Percentiles rank a stretch among this genome's conserved stretches.
These are phyloP conservation scores for Aspergillus nanangensis DNA, from an alignment of 495 filamentous ascomycete genomes.

Conservation along the genomic window DNA sequence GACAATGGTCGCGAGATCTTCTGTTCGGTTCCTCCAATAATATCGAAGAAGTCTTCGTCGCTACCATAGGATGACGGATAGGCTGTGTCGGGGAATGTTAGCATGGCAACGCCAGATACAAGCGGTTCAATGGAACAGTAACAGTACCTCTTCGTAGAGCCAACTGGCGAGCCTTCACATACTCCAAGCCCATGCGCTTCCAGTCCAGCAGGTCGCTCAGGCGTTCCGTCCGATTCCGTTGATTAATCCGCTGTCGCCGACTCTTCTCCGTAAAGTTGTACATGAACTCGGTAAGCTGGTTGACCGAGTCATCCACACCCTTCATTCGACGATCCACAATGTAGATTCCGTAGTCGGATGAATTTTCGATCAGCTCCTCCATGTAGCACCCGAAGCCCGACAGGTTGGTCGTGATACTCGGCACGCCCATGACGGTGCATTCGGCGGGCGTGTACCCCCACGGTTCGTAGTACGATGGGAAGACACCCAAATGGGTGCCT, in stretches of 20 bases:
- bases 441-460: slow-evolving; percentile 99
- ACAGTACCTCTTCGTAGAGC: slow-evolving; percentile 71
- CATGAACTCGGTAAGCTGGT: slow-evolving; percentile 90
- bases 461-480: slow-evolving; percentile 97
- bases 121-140: neutral
- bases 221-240: slow-evolving; percentile 95
- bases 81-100: slow-evolving; percentile 41
- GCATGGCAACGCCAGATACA: neutral
- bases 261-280: slow-evolving; percentile 93
- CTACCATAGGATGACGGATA: slow-evolving; percentile 82
- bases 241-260: slow-evolving; percentile 94
- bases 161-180: slow-evolving; percentile 93
- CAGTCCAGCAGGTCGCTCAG: slow-evolving; percentile 93
- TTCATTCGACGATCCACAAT: slow-evolving; percentile 95
- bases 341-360: slow-evolving; percentile 96
- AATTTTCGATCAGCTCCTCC: slow-evolving; percentile 98
- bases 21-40: slow-evolving; percentile 82
- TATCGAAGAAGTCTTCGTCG: slow-evolving; percentile 70
- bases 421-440: slow-evolving; percentile 98
- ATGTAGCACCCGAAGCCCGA: slow-evolving; percentile 99
- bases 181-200: slow-evolving; percentile 99
- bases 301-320: slow-evolving; percentile 95
- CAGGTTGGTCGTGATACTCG: slow-evolving; percentile 96
- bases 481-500: slow-evolving; percentile 91
- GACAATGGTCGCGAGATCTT: slow-evolving; percentile 94